phyloP scores from a whole-genome alignment of 108 stramenopile genomes.

The Thalassiosira profunda region DNA sequence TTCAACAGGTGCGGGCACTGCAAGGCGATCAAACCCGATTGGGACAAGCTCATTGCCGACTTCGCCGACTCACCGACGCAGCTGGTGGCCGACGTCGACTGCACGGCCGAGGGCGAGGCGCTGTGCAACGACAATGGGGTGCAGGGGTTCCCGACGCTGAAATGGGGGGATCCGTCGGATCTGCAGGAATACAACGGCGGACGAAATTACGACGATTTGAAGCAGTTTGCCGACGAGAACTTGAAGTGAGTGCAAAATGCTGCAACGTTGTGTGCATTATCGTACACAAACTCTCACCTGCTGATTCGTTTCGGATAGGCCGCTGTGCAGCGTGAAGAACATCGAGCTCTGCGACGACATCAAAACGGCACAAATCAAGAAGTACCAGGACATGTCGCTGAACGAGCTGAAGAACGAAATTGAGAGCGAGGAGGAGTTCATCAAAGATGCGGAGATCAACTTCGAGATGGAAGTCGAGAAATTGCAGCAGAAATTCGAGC shows the following conservation, averaged over 20 bases:
- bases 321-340: slow-evolving; percentile 66
- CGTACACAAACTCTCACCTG: no score
- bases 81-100: slow-evolving; percentile 76
- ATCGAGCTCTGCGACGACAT: slow-evolving; percentile 77
- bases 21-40: slow-evolving; percentile 68
- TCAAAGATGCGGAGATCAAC: slow-evolving; percentile 58
- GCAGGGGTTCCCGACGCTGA: slow-evolving; percentile 84
- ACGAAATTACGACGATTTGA: slow-evolving; percentile 60
- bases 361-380: slow-evolving; percentile 57
- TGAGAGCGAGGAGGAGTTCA: slow-evolving; percentile 61
- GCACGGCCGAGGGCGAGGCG: slow-evolving; percentile 74
- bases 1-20: slow-evolving; percentile 82
- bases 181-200: slow-evolving; percentile 78
- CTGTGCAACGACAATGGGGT: slow-evolving; percentile 83
- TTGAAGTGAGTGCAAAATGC: no score
- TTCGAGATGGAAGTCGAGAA: slow-evolving; percentile 69
- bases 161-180: slow-evolving; percentile 70
- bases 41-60: slow-evolving; percentile 81
- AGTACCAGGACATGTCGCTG: slow-evolving; percentile 32
- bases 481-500: slow-evolving; percentile 69
- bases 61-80: slow-evolving; percentile 42
- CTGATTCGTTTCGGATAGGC: no score
- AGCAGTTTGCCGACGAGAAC: slow-evolving; percentile 72
- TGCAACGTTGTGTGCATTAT: no score
- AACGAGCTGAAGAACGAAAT: slow-evolving; percentile 54